Conservation (phyloP, 2,329 filamentous ascomycete species). For the Chalaropsis ovoidea region DNA sequence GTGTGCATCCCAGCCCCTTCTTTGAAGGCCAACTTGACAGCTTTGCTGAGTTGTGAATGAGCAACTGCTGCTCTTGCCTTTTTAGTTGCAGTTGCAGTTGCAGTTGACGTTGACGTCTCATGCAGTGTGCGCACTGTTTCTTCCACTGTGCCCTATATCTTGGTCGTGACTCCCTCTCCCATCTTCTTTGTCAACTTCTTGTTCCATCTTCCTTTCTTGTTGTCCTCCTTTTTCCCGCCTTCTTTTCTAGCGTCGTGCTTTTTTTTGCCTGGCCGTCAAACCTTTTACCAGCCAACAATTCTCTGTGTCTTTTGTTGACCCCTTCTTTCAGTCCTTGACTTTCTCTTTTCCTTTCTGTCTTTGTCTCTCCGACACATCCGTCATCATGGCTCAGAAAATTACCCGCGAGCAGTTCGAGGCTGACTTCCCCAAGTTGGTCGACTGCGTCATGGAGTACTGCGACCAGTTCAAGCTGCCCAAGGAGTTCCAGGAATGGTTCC, state of each 20-base stretch:
- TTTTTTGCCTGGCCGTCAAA: background rate
- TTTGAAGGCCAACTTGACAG: too few relatives aligned
- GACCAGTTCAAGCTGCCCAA: conserved; percentile 73
- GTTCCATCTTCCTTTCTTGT: background rate
- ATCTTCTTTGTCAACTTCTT: conserved; percentile 6
- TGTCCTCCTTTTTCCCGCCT: conserved; percentile 7
- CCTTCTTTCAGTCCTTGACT: background rate
- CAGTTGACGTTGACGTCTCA: background rate
- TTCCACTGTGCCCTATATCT: background rate
- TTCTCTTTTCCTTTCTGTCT: conserved; percentile 2
- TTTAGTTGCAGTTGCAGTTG: too few relatives aligned
- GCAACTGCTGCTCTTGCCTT: too few relatives aligned
- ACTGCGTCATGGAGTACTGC: conserved; percentile 69
- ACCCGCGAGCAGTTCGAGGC: conserved; percentile 80
- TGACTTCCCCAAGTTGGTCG: conserved; percentile 75
- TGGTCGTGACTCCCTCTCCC: background rate
- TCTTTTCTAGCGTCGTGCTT: background rate
- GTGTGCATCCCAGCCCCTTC: too few relatives aligned
- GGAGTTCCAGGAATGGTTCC: conserved; percentile 75
- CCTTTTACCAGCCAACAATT: too few relatives aligned
- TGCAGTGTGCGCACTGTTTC: background rate
- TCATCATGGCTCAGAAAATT: conserved; percentile 47
- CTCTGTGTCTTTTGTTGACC: background rate
- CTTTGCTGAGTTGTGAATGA: too few relatives aligned
- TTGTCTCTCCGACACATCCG: background rate